These are phyloP conservation scores for Hypoxylon sp. DNA, from an alignment of 2,329 filamentous ascomycete genomes.

Conservation along the genomic window DNA sequence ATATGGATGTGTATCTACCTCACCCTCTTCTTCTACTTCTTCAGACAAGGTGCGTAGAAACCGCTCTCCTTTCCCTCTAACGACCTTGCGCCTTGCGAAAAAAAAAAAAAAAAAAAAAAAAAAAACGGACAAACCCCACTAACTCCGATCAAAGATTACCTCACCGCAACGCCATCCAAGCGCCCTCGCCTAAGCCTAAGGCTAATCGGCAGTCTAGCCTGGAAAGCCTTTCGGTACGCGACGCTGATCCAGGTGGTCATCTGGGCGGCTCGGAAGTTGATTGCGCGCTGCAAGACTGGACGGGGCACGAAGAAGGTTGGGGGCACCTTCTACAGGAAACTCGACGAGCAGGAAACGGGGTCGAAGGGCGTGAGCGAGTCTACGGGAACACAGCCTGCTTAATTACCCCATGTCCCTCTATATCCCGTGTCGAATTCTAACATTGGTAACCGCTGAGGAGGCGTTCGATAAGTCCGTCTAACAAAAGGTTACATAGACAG, in stretches of 20 bases:
- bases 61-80: not conserved
- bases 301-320: slow-evolving; percentile 25
- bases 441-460: not conserved
- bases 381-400: slow-evolving; percentile 4
- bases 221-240: slow-evolving; percentile 35
- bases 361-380: not conserved
- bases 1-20: slow-evolving; percentile 32
- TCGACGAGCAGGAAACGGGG: slow-evolving; percentile 26
- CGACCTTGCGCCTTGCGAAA: not conserved
- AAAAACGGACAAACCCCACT: not conserved
- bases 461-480: not conserved
- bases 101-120: not conserved
- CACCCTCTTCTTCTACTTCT: slow-evolving; percentile 15
- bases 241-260: slow-evolving; percentile 34
- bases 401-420: not conserved
- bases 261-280: slow-evolving; percentile 30
- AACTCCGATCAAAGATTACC: slow-evolving; percentile 1
- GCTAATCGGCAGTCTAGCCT: slow-evolving; percentile 12
- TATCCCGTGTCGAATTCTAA: not conserved
- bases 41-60: slow-evolving; percentile 23
- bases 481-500: not conserved
- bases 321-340: slow-evolving; percentile 30
- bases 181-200: not conserved
- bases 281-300: not conserved
- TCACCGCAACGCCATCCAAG: not conserved